Conservation (phyloP, 345 rosid species). For the Raphanus raphanistrum region DNA sequence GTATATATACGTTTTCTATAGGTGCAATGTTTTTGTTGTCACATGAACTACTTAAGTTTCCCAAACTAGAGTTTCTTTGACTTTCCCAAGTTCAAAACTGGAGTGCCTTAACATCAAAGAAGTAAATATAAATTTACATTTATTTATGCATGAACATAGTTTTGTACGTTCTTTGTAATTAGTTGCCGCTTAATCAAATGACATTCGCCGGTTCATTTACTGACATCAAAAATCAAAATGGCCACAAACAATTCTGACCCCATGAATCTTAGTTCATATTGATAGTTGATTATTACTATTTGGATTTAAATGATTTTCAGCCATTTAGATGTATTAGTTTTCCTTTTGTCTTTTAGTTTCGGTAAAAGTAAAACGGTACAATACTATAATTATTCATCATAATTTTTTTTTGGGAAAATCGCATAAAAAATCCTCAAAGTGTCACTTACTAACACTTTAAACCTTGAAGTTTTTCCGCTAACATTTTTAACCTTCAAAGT, state of each 20-base stretch:
- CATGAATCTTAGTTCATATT: background rate
- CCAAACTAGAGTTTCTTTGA: constrained; percentile 9
- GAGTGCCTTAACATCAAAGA: background rate
- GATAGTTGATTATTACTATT: background rate
- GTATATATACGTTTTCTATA: background rate
- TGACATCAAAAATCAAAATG: background rate
- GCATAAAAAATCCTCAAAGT: too few relatives aligned
- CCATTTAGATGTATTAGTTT: background rate
- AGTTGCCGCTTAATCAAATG: background rate
- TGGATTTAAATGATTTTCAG: background rate
- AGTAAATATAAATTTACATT: background rate
- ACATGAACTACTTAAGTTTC: constrained; percentile 13
- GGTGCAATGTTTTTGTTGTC: constrained; percentile 9
- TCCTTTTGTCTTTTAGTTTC: background rate
- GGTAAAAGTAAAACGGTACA: background rate
- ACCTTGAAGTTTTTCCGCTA: too few relatives aligned
- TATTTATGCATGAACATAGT: constrained; percentile 12
- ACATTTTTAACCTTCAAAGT: too few relatives aligned
- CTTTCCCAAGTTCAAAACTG: constrained; percentile 7
- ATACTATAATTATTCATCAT: background rate
- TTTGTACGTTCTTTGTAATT: background rate
- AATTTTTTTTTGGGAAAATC: background rate
- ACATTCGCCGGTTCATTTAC: background rate
- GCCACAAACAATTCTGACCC: background rate
- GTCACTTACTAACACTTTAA: too few relatives aligned